Evolutionary conservation across 176 grass and related monocot genomes (phyloP), one percentile per base, ranked within the genome.

Genomic region (Cenchrus purpureus): DNA sequence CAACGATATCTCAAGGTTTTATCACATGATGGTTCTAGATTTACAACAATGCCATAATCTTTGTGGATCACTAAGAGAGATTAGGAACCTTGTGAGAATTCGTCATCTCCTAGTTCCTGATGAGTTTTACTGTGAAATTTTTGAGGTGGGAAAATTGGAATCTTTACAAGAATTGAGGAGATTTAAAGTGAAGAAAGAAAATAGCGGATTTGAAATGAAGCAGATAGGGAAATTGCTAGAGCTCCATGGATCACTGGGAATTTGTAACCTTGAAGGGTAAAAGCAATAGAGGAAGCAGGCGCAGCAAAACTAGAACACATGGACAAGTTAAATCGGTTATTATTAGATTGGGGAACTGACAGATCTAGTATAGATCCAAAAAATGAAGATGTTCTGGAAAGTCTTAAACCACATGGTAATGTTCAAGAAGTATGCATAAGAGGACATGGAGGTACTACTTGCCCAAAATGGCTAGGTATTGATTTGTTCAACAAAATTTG

Each of bases 21-120:
- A 85, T 77, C 55, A 85, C 70, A 37, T 85, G 32, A 4, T 73
- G 71, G 56, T 76, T 9, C 31, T 78, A 8, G 56, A 78, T 28
- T 1, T 62, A 45, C 0, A 78, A 9, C 31, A 31, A 31, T 62
- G 11, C 6, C 4, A 25, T 3, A 20, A 0, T n/a, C 8, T 12
- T 22, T 68, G 10, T 12, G 10, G 10, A 12, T 52, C 11, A 12
- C 0, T 52, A 77, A 61, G 32, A 43, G 74, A 77, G 34, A 43
- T 44, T 4, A 64, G 11, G 12, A 84, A 84, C 7, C 69, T 84
- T 72, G 10, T 28, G 0, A 83, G 51, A 16, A 20, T 83, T 52
- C 81, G 31, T 12, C 53, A 62, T 60, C 28, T 74, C 74, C 1
- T 71, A 25, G 17, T 16, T 15, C 4, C 12, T 12, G 50, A 13